These are phyloP conservation scores for Arthrobotrys iridis DNA, from an alignment of 2,329 filamentous ascomycete genomes.

Conservation along the genomic window DNA sequence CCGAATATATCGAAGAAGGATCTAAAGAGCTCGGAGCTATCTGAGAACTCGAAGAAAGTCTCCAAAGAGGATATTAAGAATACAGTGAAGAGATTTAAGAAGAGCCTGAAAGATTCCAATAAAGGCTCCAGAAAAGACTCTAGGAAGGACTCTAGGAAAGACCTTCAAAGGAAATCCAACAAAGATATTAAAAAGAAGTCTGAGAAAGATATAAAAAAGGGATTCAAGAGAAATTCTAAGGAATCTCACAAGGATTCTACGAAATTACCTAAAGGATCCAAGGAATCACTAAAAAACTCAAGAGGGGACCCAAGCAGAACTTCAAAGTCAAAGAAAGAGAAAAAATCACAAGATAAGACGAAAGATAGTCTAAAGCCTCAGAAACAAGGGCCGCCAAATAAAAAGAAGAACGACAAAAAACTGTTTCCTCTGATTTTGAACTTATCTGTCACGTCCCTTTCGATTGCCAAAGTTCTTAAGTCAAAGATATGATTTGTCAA, in stretches of 20 bases:
- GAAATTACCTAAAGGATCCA: background rate
- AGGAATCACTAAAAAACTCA: background rate
- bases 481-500: conserved; percentile 36
- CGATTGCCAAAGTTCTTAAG: conserved; percentile 3
- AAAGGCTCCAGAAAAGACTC: background rate
- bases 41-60: background rate
- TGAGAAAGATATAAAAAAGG: background rate
- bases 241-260: no score
- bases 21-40: background rate
- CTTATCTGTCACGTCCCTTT: background rate
- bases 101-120: background rate
- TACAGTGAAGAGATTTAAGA: background rate
- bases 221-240: background rate
- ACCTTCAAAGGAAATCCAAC: no score
- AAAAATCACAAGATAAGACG: background rate
- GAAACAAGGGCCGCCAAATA: background rate
- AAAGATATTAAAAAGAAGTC: background rate
- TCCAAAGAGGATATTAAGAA: background rate
- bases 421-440: background rate
- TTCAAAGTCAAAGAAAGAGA: background rate
- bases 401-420: conserved; percentile 1
- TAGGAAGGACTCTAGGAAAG: background rate
- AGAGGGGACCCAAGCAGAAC: background rate
- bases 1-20: background rate
- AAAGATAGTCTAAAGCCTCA: background rate